Percentiles rank a stretch among this genome's conserved stretches.
Conservation (phyloP, 768 basidiomycete genomes). For the Dictyophora rubrovolvata region DNA sequence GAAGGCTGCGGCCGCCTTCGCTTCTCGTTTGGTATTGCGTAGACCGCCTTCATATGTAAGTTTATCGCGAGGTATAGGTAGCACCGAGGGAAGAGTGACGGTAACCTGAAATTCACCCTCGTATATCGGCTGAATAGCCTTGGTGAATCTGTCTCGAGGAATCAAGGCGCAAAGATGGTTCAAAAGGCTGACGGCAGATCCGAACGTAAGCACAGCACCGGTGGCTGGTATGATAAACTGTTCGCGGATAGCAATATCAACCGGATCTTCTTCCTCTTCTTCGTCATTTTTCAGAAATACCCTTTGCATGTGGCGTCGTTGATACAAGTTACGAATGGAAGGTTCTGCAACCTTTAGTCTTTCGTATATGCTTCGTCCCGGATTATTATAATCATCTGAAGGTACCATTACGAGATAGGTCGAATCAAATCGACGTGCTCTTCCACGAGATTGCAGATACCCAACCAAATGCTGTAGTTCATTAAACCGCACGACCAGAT, state of each 20-base stretch:
- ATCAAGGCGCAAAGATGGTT: conserved; percentile 71
- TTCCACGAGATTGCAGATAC: conserved; percentile 83
- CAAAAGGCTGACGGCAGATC: conserved; percentile 60
- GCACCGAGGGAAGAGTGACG: conserved; percentile 55
- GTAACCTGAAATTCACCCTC: conserved; percentile 44
- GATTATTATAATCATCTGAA: conserved; percentile 38
- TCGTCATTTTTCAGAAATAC: conserved; percentile 30
- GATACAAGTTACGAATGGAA: conserved; percentile 53
- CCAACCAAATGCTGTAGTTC: conserved; percentile 72
- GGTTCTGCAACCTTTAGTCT: conserved; percentile 52
- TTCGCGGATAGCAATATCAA: conserved; percentile 57
- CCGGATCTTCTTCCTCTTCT: conserved; percentile 36
- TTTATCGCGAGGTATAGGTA: conserved; percentile 47
- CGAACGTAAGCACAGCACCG: conserved; percentile 73
- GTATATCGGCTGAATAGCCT: conserved; percentile 47
- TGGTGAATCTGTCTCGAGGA: conserved; percentile 61
- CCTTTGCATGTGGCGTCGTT: conserved; percentile 28
- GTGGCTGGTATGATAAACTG: conserved; percentile 62
- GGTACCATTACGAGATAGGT: conserved; percentile 74
- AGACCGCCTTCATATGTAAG: conserved; percentile 50
- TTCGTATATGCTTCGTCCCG: conserved; percentile 47
- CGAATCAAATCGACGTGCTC: conserved; percentile 67
- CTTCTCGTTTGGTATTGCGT: conserved; percentile 64
- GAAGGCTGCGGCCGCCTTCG: conserved; percentile 76
- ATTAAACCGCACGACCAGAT: conserved; percentile 81